Base-by-base conservation (phyloP, 2,329 filamentous ascomycete species). In the Aureobasidium sp. region DNA sequence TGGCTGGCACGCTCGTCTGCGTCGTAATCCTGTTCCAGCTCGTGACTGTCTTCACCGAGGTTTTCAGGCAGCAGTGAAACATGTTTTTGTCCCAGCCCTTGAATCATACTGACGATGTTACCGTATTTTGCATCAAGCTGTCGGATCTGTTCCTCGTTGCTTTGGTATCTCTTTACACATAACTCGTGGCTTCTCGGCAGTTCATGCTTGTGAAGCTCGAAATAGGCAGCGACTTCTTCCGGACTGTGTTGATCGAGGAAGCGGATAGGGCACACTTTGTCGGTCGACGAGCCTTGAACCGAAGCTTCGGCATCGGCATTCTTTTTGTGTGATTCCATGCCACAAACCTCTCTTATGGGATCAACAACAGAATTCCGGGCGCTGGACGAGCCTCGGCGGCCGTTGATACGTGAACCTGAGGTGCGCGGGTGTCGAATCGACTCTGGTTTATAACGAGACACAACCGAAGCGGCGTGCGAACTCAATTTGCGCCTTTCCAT, bases 61-160 rank as follows among this genome's bases (percentile, higher is more conserved):
- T 74, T 72, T 34, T 79, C 75, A 1, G 87, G 87, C 24, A 96
- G 74, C 81, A 93, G 89, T 5, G 88, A 84, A 65, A 93, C 86
- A 66, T 97, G 91, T 61, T 94, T 88, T 59, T 85, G 80, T 44
- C 90, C 88, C 34, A 97, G 75, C 7, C 89, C 89, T 67, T 93
- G 85, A 57, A 97, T 94, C 91, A 97, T 96, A 70, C 82, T 94
- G 61, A 88, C 89, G 38, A 96, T 74, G 66, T 85, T 91, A 59
- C 89, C 90, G 66, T 96, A 97, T 68, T 96, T 97, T 58, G 88
- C 88, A 67, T 97, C 91, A 53, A 97, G 76, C 69, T 94, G 88
- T 59, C 83, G 83, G 64, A 95, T 87, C 63, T 90, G 87, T 58
- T 86, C 80, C 61, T 91, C 85, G 63, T 90, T 91, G 68, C 82